These are phyloP conservation scores for Ascochyta lentis DNA, from an alignment of 2,329 filamentous ascomycete species.

Conservation along the genomic window DNA sequence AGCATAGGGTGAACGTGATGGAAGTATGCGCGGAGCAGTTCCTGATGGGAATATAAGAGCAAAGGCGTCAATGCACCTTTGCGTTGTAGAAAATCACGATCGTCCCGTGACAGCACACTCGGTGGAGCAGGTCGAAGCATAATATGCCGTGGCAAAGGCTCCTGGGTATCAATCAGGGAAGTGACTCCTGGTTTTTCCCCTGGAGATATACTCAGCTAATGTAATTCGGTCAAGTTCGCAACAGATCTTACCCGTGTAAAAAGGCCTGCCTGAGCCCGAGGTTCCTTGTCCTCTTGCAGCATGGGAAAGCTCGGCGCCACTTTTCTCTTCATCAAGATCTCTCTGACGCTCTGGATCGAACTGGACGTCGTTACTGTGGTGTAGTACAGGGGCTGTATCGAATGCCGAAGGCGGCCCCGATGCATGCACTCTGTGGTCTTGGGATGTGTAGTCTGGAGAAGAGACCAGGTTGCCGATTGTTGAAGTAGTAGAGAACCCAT, in stretches of 20 bases:
- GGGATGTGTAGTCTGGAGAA: background rate
- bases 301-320: constrained; percentile 13
- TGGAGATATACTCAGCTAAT: background rate
- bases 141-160: constrained; percentile 11
- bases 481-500: background rate
- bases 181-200: constrained; percentile 12
- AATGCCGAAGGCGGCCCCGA: background rate
- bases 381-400: background rate
- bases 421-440: too few species aligned
- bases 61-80: constrained; percentile 5
- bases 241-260: constrained; percentile 6
- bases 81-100: constrained; percentile 7
- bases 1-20: constrained; percentile 11
- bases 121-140: constrained; percentile 4
- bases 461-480: background rate
- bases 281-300: constrained; percentile 5
- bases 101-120: background rate
- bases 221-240: background rate
- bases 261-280: constrained; percentile 10
- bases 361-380: background rate
- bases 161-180: constrained; percentile 6
- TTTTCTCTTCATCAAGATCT: constrained; percentile 13
- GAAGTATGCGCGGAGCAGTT: constrained; percentile 10
- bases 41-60: background rate
- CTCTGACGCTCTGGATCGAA: constrained; percentile 9